Evolutionary conservation across 2,329 filamentous ascomycete genomes (phyloP).

Genomic region (Xylaria sp.): DNA sequence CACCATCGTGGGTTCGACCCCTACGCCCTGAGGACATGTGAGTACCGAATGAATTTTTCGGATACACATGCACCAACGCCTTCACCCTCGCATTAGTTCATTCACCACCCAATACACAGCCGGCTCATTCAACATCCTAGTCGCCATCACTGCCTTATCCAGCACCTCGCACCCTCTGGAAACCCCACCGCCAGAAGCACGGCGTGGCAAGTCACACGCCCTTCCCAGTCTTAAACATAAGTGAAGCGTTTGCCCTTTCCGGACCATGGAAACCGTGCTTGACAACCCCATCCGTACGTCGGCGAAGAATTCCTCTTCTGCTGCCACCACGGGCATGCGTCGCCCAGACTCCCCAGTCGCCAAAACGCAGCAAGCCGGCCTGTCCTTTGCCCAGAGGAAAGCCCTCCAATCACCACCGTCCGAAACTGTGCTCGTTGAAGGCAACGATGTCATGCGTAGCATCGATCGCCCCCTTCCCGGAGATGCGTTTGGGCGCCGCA

Average conservation of each 20-base stretch:
- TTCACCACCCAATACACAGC: not conserved
- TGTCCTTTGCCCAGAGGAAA: conserved; percentile 44
- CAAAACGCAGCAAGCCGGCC: conserved; percentile 24
- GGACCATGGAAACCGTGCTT: conserved; percentile 12
- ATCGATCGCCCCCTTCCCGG: conserved; percentile 49
- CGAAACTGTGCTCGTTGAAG: conserved; percentile 44
- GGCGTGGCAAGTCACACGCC: not conserved
- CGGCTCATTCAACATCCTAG: not conserved
- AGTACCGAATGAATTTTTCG: not conserved
- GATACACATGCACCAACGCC: not conserved
- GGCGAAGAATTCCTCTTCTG: conserved; percentile 1
- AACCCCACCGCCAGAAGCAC: not conserved
- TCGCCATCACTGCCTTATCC: not conserved
- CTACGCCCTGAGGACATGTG: not conserved
- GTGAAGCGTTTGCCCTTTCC: not conserved
- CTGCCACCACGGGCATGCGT: conserved; percentile 14
- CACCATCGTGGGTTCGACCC: not conserved
- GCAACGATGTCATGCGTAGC: conserved; percentile 45
- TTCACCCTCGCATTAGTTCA: not conserved
- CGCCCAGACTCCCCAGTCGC: conserved; percentile 31
- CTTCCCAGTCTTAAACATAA: not conserved
- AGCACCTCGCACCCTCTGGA: not conserved
- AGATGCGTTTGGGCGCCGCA: conserved; percentile 42
- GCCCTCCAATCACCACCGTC: conserved; percentile 30
- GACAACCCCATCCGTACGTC: conserved; percentile 15